phyloP scores from a whole-genome alignment of 2,329 filamentous ascomycete genomes.

The Scolecobasidium constrictum region DNA sequence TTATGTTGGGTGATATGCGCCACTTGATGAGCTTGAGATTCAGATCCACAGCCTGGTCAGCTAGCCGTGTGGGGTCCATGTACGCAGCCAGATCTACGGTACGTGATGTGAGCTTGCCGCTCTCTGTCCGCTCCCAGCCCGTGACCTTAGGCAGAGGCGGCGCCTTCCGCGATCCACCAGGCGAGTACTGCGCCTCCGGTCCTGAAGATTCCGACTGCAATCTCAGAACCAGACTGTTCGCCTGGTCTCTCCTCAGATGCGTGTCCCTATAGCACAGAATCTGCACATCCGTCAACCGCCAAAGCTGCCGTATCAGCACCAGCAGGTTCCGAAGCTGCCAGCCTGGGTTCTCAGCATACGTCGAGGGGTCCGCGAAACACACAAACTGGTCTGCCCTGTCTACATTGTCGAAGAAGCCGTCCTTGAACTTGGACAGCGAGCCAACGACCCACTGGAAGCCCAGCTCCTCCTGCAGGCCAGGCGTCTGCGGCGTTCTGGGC shows the following conservation, averaged over 20 bases:
- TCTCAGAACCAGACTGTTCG: constrained; percentile 68
- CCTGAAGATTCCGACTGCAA: constrained; percentile 37
- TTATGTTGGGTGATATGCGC: constrained; percentile 80
- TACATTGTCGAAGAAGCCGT: constrained; percentile 71
- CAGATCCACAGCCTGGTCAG: constrained; percentile 88
- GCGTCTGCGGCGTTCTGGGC: constrained; percentile 40
- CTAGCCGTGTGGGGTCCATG: constrained; percentile 79
- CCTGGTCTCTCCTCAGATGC: constrained; percentile 64
- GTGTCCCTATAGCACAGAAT: constrained; percentile 86
- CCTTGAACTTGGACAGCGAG: constrained; percentile 67
- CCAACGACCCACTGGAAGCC: constrained; percentile 69
- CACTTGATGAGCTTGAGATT: constrained; percentile 99
- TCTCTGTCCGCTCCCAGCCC: constrained; percentile 81
- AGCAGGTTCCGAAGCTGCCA: constrained; percentile 91
- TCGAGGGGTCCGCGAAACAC: constrained; percentile 86
- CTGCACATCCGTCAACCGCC: constrained; percentile 64
- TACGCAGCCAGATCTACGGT: constrained; percentile 80
- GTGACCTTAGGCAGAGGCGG: constrained; percentile 74
- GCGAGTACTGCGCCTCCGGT: constrained; percentile 11
- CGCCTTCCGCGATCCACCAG: constrained; percentile 16
- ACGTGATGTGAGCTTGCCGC: constrained; percentile 66
- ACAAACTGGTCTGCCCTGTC: constrained; percentile 68
- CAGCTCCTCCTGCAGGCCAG: constrained; percentile 38
- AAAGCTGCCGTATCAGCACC: constrained; percentile 72
- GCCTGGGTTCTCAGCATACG: constrained; percentile 74